Base-by-base conservation (phyloP, 306 rosid species). In the Rosa persica region DNA sequence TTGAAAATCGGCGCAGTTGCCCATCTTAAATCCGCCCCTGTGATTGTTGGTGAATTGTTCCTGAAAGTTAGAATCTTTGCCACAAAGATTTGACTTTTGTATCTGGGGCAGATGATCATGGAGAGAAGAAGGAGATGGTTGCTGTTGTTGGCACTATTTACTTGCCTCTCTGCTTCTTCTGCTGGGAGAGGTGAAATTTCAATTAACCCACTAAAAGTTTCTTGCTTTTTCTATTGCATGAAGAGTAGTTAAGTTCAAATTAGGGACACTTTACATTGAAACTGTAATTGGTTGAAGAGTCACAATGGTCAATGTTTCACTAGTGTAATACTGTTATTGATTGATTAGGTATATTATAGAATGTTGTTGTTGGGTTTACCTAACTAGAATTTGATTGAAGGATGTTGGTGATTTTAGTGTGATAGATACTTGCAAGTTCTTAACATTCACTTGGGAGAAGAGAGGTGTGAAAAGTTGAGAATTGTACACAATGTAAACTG, bases 161-260 rank as follows among this genome's bases (percentile, higher is more conserved):
- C 84, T 12, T 88, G 87, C 55, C 39, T 88, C 44, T 30, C 87
- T 71, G 70, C 76, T 25, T 84, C 68, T 73, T 88, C 94, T 6
- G 73, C 82, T 68, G 85, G 83, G 48, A 87, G 96, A 89, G 96
- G 98, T 93, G 75, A 76, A 57, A 27, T 17, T 46, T 67, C 25
- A 75, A 25, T 19, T 19, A 61, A 54, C 8, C 15, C 51, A 52
- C 71, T 49, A 27, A 38, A 22, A 64, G 27, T 74, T 78, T 64
- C 10, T 52, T 25, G 6, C 62, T 80, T 40, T 78, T 66, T 8
- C 44, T 6, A 10, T 47, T 61, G 5, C 60, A 19, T 54, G 20
- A 19, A 19, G 60, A 20, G 2, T 20, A 17, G 42, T 34, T 17
- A 5, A 17, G 10, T 66, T 11, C 19, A 40, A 34, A 60, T 58